Base-by-base conservation (phyloP, 1,284 basidiomycete genomes). In the Pseudozyma sp. region DNA sequence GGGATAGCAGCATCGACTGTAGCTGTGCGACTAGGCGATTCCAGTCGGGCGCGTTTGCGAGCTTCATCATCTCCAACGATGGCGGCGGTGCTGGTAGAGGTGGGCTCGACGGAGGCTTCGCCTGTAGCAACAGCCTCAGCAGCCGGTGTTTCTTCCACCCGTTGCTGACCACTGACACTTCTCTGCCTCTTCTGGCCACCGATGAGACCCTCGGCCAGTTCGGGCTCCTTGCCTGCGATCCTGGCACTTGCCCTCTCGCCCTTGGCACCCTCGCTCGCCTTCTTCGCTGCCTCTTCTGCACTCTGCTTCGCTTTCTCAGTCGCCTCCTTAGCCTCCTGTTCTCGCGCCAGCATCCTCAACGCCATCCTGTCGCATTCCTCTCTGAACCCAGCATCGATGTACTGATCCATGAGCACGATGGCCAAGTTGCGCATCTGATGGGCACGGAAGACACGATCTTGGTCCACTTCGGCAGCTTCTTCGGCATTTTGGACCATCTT, bases 291-390 rank as follows among this genome's bases (percentile, higher is more conserved):
- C 44, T 74, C 81, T 45, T 73, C 79, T 16, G 75, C 74, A 6
- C 74, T 71, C 34, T 76, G 66, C 58, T 86, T 87, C 79, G 88
- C 89, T 77, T 87, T 88, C 61, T 87, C 86, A 66, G 90, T 90
- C 19, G 89, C 89, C 79, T 90, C 86, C 68, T 70, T 48, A 11
- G 73, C 72, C 61, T 81, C 76, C 21, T 63, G 56, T 52, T 82
- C 78, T 18, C 93, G 87, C 84, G 91, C 90, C 67, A 89, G 86
- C 86, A 95, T 92, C 38, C 96, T 88, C 51, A 86, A 89, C 10
- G 92, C 92, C 92, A 96, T 96, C 60, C 92, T 88, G 84, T 92
- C 91, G 84, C 95, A 98, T 83, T 97, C 95, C 35, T 91, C 80
- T 45, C 88, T 87, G 85, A 97, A 93, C 51, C 90, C 88, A 0